Base-by-base conservation (phyloP, 169 alveolate species). In the Eimeria maxima region DNA sequence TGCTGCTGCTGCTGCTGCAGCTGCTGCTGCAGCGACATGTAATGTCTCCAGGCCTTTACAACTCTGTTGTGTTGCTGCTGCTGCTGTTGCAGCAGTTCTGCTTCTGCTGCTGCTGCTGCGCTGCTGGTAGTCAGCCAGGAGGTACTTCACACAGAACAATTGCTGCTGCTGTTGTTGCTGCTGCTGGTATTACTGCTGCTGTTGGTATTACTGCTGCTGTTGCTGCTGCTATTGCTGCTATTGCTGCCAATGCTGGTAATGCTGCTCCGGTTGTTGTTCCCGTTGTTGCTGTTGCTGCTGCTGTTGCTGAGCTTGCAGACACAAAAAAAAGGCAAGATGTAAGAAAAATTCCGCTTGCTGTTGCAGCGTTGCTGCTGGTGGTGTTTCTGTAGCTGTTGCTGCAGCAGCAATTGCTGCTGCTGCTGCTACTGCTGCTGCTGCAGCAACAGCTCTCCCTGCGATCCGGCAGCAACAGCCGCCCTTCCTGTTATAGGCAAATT, bases 11-110 rank as follows among this genome's bases (percentile, higher is more conserved):
- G 27, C 76, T 67, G 76, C 76, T 67, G 76, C 76, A 8, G 76
- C 76, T 67, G 27, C 76, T 67, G 76, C 16, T 67, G 76, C 76
- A n/a, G n/a, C n/a, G n/a, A n/a, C n/a, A n/a, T 67, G 76, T 67
- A 27, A 7, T 67, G 76, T 20, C n/a, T n/a, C n/a, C n/a, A n/a
- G n/a, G n/a, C n/a, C n/a, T n/a, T n/a, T n/a, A n/a, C n/a, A n/a
- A n/a, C n/a, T n/a, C n/a, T n/a, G n/a, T n/a, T n/a, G n/a, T 27
- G 76, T 20, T 67, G 38, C 76, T 67, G 44, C 38, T 67, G 76
- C 76, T 67, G 76, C 57, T 50, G 57, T 50, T 50, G 57, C 57
- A 7, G 57, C 57, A 11, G 18, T 50, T 5, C 57, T 50, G 57
- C 44, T 67, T 7, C 44, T 67, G 76, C 44, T 67, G 76, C 76